Evolutionary conservation across 805 yeast genomes (phyloP), one percentile per base, ranked within the genome.

Genomic region (Starmerella apicola): DNA sequence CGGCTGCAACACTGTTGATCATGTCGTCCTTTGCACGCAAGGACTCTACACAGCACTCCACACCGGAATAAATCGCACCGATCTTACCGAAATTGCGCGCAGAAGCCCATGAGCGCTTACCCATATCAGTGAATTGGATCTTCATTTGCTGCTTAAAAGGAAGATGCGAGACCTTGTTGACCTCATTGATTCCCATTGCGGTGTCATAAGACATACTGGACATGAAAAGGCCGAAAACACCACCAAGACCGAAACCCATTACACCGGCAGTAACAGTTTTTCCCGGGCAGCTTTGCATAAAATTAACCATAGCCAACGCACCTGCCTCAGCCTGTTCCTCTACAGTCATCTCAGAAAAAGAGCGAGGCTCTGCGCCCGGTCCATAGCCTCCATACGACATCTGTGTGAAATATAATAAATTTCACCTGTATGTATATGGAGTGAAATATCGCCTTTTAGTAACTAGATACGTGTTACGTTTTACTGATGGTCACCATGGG

Each of bases 51-150:
- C 77, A 70, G 65, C 97, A 86, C 57, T 86, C 97, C 2, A 85
- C 88, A 32, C 95, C 96, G 5, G 94, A 72, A 59, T 80, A 86
- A 22, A 88, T 78, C 67, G 81, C 72, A 54, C 97, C 96, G 50
- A 86, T 81, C 55, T 76, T 81, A 16, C 96, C 97, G 58, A 91
- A 91, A 61, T 82, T 91, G 59, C 83, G 85, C 4, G 97, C 97
- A 55, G 86, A 76, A 1, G 81, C 68, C 65, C 72, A 80, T n/a
- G 95, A 73, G 57, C 95, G 72, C 51, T 68, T 72, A 25, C 88
- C 94, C 95, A 91, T 85, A 59, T 91, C 98, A 10, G 78, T 62
- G 57, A 85, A 81, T 62, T 88, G 96, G 32, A 83, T 58, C 56
- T 81, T 83, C 78, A 91, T 77, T 58, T 91, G 98, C 62, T 88